Evolutionary conservation across 169 alveolate genomes (phyloP).

Genomic region (Babesia ovis): DNA sequence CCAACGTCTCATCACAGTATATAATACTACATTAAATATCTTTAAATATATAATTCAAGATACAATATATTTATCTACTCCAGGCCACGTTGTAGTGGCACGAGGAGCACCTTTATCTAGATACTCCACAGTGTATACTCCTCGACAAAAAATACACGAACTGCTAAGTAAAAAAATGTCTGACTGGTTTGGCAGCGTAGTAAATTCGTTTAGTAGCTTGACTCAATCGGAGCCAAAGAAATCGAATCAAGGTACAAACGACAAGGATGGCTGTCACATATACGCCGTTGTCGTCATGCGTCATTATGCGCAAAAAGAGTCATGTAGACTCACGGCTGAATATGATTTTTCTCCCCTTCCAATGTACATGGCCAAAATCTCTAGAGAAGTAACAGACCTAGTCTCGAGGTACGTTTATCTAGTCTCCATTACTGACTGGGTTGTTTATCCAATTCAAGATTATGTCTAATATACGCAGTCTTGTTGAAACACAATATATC

Average conservation of each 20-base stretch:
- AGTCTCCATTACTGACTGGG: no score
- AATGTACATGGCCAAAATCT: conserved; percentile 59
- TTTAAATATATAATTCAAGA: background rate
- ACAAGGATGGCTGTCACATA: conserved; percentile 61
- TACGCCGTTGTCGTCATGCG: conserved; percentile 69
- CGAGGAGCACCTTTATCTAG: background rate
- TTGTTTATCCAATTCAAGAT: no score
- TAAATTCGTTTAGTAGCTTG: conserved; percentile 25
- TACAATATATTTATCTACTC: background rate
- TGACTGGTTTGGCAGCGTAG: conserved; percentile 39
- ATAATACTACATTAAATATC: no score
- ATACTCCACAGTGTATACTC: background rate
- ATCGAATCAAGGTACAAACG: background rate
- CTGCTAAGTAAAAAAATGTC: conserved; percentile 1
- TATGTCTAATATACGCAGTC: no score
- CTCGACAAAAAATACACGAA: background rate
- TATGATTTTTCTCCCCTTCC: conserved; percentile 66
- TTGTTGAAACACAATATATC: background rate
- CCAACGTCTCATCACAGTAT: no score
- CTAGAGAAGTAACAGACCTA: conserved; percentile 66
- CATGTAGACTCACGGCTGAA: conserved; percentile 69
- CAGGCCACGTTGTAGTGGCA: conserved; percentile 1
- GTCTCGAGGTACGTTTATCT: conserved; percentile 68
- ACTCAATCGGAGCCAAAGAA: conserved; percentile 24
- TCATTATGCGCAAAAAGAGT: conserved; percentile 56